These are phyloP conservation scores for Corylus avellana DNA, from an alignment of 306 rosid genomes.

Conservation along the genomic window DNA sequence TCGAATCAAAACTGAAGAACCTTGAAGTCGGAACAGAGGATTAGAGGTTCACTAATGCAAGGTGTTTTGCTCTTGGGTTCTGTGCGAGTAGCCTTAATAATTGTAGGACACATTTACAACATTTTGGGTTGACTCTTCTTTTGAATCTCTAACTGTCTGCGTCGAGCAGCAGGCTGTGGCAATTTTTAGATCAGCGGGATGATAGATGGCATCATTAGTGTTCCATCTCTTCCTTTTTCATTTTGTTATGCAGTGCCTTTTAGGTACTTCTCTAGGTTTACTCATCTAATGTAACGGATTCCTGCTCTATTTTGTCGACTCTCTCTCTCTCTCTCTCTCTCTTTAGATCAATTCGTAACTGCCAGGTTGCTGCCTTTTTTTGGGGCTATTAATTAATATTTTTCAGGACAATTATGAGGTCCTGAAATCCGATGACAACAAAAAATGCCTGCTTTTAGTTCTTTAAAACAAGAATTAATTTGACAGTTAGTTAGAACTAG, in stretches of 20 bases:
- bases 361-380: neutral
- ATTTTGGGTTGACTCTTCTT: slow-evolving; percentile 22
- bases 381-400: too few species aligned
- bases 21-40: slow-evolving; percentile 58
- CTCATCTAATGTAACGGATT: slow-evolving; percentile 18
- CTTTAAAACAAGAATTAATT: neutral
- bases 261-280: slow-evolving; percentile 30
- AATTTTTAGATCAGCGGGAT: slow-evolving; percentile 10
- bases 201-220: slow-evolving; percentile 13
- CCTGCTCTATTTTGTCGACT: neutral
- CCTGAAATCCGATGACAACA: neutral
- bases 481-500: too few species aligned
- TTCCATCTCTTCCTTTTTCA: slow-evolving; percentile 14
- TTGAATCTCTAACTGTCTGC: slow-evolving; percentile 8
- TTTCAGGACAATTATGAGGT: neutral
- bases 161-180: slow-evolving; percentile 1
- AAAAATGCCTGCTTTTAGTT: too few species aligned
- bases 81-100: slow-evolving; percentile 15
- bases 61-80: neutral
- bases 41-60: slow-evolving; percentile 13
- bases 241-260: slow-evolving; percentile 26
- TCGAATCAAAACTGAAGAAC: slow-evolving; percentile 79
- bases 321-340: neutral
- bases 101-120: slow-evolving; percentile 13
- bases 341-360: neutral